phyloP scores from a whole-genome alignment of 2,329 filamentous ascomycete species.

The Paecilomyces dactylethromorphus region DNA sequence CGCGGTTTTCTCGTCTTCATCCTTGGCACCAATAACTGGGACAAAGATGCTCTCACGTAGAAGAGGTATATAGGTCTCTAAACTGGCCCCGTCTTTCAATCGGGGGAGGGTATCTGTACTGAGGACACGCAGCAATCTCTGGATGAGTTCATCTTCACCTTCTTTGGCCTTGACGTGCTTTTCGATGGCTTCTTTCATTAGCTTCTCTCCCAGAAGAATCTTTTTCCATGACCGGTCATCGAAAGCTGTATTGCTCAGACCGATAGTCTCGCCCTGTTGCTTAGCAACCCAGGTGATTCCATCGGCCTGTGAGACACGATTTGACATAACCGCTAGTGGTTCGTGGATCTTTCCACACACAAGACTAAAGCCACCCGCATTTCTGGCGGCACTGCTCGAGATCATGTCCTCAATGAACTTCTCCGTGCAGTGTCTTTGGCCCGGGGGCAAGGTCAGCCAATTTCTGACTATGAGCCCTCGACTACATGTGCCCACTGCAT shows the following conservation, averaged over 20 bases:
- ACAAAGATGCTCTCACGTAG: slow-evolving; percentile 57
- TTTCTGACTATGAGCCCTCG: slow-evolving; percentile 55
- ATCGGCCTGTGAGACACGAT: slow-evolving; percentile 49
- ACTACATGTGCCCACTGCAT: slow-evolving; percentile 42
- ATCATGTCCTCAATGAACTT: slow-evolving; percentile 51
- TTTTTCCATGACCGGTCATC: slow-evolving; percentile 57
- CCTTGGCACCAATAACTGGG: slow-evolving; percentile 47
- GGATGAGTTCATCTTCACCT: slow-evolving; percentile 44
- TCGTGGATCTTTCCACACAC: slow-evolving; percentile 52
- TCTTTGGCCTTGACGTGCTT: slow-evolving; percentile 37
- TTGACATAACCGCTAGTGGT: slow-evolving; percentile 55
- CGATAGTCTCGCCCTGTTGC: slow-evolving; percentile 46
- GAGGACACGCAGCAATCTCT: slow-evolving; percentile 47
- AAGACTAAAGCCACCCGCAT: slow-evolving; percentile 58
- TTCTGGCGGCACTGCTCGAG: slow-evolving; percentile 46
- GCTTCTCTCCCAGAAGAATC: slow-evolving; percentile 50
- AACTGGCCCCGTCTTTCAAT: slow-evolving; percentile 41
- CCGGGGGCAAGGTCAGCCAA: slow-evolving; percentile 46
- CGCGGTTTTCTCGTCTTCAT: slow-evolving; percentile 27
- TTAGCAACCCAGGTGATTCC: slow-evolving; percentile 47
- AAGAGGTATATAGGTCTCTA: slow-evolving; percentile 51
- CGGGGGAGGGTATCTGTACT: slow-evolving; percentile 50
- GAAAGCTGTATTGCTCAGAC: slow-evolving; percentile 56
- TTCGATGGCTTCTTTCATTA: slow-evolving; percentile 45
- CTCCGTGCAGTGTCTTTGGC: slow-evolving; percentile 35